Evolutionary conservation across 768 basidiomycete species (phyloP).

Genomic region (Xanthoconium purpureum): DNA sequence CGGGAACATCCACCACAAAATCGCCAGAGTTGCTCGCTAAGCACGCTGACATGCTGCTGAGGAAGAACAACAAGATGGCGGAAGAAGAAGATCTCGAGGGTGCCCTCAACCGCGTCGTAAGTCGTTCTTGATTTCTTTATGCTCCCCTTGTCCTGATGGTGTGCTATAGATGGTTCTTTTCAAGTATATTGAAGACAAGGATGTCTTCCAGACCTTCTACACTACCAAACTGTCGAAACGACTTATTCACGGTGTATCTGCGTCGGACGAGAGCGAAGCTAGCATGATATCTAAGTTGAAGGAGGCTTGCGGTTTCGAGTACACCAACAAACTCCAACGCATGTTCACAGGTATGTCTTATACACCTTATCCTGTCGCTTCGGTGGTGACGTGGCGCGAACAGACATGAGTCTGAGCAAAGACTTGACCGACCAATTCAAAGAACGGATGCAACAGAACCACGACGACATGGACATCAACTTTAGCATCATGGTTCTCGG

Average conservation of each 20-base stretch:
- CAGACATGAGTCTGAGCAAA: conserved; percentile 93
- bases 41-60: conserved; percentile 83
- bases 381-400: conserved; percentile 1
- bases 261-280: conserved; percentile 93
- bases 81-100: conserved; percentile 91
- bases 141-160: conserved; percentile 5
- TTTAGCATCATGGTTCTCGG: conserved; percentile 93
- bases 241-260: conserved; percentile 85
- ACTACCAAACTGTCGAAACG: conserved; percentile 91
- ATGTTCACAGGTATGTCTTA: conserved; percentile 86
- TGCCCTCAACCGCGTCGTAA: conserved; percentile 84
- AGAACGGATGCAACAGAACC: conserved; percentile 83
- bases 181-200: conserved; percentile 98
- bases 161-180: conserved; percentile 84
- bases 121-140: conserved; percentile 25
- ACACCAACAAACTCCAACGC: conserved; percentile 91
- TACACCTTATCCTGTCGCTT: background rate
- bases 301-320: conserved; percentile 95
- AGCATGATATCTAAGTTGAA: conserved; percentile 98
- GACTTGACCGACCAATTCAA: conserved; percentile 96
- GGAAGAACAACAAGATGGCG: conserved; percentile 93
- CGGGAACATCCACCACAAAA: conserved; percentile 77
- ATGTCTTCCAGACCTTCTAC: conserved; percentile 98
- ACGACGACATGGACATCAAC: conserved; percentile 83
- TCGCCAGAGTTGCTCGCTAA: conserved; percentile 92